These are phyloP conservation scores for Penicillium sclerotiorum DNA, from an alignment of 2,329 filamentous ascomycete genomes.

Conservation along the genomic window DNA sequence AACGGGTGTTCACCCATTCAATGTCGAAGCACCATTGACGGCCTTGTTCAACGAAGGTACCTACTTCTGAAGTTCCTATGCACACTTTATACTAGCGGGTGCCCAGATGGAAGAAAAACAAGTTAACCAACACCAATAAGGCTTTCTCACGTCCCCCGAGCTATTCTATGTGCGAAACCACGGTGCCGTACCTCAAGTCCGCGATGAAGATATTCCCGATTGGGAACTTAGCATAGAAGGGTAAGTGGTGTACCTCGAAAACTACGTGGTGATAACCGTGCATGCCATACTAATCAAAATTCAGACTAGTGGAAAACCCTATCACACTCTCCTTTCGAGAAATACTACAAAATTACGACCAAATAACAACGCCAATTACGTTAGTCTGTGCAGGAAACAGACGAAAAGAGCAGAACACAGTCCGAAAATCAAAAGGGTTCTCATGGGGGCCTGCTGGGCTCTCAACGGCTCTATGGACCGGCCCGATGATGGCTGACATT, in stretches of 20 bases:
- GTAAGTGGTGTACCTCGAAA: too few species aligned
- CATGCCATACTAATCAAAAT: not conserved
- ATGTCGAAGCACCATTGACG: constrained; percentile 80
- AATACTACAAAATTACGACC: constrained; percentile 73
- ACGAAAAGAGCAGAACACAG: constrained; percentile 88
- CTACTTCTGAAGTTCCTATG: not conserved
- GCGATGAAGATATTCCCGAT: constrained; percentile 69
- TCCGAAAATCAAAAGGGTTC: constrained; percentile 89
- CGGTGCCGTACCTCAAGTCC: constrained; percentile 75
- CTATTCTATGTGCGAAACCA: constrained; percentile 93
- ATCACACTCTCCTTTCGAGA: constrained; percentile 71
- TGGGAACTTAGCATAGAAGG: constrained; percentile 87
- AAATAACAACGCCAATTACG: constrained; percentile 83
- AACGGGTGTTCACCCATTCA: constrained; percentile 89
- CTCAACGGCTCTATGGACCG: constrained; percentile 86
- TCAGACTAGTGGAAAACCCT: constrained; percentile 73
- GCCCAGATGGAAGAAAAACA: not conserved
- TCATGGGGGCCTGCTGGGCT: constrained; percentile 89
- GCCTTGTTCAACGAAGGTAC: constrained; percentile 68
- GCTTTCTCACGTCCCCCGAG: constrained; percentile 84
- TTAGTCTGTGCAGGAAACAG: constrained; percentile 91
- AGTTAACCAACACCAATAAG: constrained; percentile 48
- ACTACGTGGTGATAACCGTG: too few species aligned
- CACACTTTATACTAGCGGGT: not conserved
- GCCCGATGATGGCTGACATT: constrained; percentile 73